Conservation (phyloP, 345 rosid species). For the Kernera saxatilis region DNA sequence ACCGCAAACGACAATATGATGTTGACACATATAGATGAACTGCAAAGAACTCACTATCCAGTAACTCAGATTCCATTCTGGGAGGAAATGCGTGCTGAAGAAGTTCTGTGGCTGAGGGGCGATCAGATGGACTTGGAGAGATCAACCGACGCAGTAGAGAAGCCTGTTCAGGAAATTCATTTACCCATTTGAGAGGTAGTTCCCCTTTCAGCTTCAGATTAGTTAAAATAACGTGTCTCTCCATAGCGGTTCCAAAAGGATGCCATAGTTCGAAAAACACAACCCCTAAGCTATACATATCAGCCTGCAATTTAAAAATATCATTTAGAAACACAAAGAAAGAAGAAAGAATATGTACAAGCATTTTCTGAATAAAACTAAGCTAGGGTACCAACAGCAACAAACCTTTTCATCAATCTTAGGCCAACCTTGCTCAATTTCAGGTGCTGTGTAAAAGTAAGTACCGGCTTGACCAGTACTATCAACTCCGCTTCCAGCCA, state of each 20-base stretch:
- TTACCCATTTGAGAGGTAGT: slow-evolving; percentile 74
- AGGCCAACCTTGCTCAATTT: slow-evolving; percentile 98
- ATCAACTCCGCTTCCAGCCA: slow-evolving; percentile 68
- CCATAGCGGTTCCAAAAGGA: slow-evolving; percentile 96
- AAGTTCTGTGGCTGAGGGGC: slow-evolving; percentile 92
- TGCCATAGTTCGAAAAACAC: slow-evolving; percentile 96
- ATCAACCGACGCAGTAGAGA: slow-evolving; percentile 61
- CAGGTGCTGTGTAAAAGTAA: slow-evolving; percentile 95
- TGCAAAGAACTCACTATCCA: slow-evolving; percentile 61
- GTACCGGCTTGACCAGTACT: slow-evolving; percentile 96
- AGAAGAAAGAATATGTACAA: not conserved
- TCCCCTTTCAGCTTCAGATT: slow-evolving; percentile 83
- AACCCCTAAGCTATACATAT: slow-evolving; percentile 95
- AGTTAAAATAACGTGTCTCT: slow-evolving; percentile 63
- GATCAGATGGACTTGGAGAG: slow-evolving; percentile 96
- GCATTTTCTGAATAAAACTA: slow-evolving; percentile 13
- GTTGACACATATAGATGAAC: not conserved
- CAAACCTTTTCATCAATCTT: slow-evolving; percentile 95
- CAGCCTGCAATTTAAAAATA: slow-evolving; percentile 55
- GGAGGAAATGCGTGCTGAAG: slow-evolving; percentile 82
- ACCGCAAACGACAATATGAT: not conserved
- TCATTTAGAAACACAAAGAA: not conserved
- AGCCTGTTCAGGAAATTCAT: slow-evolving; percentile 86
- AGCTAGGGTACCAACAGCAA: slow-evolving; percentile 6
- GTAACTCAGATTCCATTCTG: slow-evolving; percentile 77